Base-by-base conservation (phyloP, 192 early-diverging fungal genomes). In the Backusella macrospora region DNA sequence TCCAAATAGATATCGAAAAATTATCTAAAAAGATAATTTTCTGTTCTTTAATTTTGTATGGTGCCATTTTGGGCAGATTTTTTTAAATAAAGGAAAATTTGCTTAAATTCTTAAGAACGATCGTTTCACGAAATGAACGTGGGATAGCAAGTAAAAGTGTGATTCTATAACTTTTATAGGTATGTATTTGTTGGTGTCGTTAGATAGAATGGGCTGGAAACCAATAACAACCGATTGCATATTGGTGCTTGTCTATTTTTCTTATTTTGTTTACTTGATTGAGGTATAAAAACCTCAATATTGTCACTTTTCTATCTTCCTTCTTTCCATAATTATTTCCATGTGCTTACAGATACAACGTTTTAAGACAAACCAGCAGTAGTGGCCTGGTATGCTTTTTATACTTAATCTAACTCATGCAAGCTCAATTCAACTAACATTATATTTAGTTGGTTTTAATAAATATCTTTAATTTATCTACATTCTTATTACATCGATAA, bases 401-500 rank as follows among this genome's bases (percentile, higher is more conserved):
- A 21, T 52, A 49, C 48, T 49, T 21, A 49, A 49, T 49, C n/a
- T 49, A 49, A 49, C 48, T 49, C 48, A 49, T 49, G 16, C 18
- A 49, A 49, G 48, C 48, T 21, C 48, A 21, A 49, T 49, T 49
- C 48, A 49, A 49, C 48, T 49, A 49, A 21, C 48, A 49, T 49
- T 49, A 49, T 49, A 49, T 49, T 49, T 49, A 49, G 48, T 49
- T 49, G 48, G 48, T 49, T 49, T 49, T 49, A 49, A 49, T 49
- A 49, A 49, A 18, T 49, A 49, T 21, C 48, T 49, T 49, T 49
- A 49, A 49, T 21, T 49, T 49, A 49, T 49, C 48, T 49, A 49
- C 48, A 49, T 49, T 49, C 48, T 49, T 49, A 49, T 49, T 49
- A 49, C 48, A 49, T 49, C 48, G 48, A 49, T 49, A 49, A 49